Evolutionary conservation across 2,329 filamentous ascomycete species (phyloP).

Genomic region (Fusarium tuaranense): DNA sequence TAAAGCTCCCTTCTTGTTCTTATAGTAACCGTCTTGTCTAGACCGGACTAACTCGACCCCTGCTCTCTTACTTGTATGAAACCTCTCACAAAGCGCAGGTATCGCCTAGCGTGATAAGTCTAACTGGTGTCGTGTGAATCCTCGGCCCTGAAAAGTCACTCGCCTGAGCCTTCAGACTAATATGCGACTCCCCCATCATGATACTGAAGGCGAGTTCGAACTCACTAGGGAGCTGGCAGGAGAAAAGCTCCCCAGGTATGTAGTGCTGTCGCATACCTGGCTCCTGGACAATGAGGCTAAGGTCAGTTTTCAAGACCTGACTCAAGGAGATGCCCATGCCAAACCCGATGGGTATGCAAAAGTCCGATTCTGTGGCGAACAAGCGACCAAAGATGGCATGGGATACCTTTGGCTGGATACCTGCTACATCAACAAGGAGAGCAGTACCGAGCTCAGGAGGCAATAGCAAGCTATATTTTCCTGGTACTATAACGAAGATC

Average conservation of each 20-base stretch:
- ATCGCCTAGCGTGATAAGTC: not conserved
- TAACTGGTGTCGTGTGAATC: not conserved
- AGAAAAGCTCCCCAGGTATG: not conserved
- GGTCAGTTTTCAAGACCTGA: not conserved
- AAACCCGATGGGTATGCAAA: not conserved
- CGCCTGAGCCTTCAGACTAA: not conserved
- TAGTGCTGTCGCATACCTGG: not conserved
- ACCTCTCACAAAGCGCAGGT: not conserved
- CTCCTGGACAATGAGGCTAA: not conserved
- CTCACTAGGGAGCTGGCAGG: not conserved
- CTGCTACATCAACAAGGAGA: not conserved
- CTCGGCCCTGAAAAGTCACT: not conserved
- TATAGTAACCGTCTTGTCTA: not conserved
- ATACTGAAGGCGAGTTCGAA: not conserved
- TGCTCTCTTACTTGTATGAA: not conserved
- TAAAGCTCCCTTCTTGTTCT: not conserved
- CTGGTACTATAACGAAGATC: not conserved
- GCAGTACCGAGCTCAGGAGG: not conserved
- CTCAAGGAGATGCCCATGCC: not conserved
- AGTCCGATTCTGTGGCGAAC: not conserved
- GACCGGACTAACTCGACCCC: not conserved
- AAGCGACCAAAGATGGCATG: not conserved
- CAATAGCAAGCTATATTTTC: not conserved
- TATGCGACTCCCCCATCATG: not conserved
- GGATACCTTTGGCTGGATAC: not conserved